Conservation (phyloP, 352 stramenopile species). For the Pythium aphanidermatum region DNA sequence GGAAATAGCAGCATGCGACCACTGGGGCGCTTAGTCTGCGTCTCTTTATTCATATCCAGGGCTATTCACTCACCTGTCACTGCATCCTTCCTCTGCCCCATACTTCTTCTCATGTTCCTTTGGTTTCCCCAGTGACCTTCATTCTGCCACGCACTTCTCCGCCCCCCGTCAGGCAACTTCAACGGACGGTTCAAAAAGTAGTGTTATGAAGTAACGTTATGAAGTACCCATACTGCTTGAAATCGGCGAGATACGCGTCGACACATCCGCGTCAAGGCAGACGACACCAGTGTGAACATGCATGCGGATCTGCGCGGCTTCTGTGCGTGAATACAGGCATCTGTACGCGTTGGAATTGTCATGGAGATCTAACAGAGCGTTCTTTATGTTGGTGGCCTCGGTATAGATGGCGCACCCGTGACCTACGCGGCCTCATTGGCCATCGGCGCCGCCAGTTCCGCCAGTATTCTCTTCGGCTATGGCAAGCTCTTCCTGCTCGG, state of each 20-base stretch:
- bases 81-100: no score
- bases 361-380: background rate
- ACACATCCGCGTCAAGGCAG: background rate
- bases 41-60: no score
- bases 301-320: conserved; percentile 75
- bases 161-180: no score
- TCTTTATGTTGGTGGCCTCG: background rate
- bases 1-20: no score
- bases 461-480: conserved; percentile 57
- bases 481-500: conserved; percentile 41
- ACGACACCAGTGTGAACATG: conserved; percentile 27
- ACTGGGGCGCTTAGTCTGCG: no score
- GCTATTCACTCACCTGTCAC: no score
- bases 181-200: no score
- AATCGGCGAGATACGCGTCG: conserved; percentile 10
- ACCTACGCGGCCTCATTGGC: conserved; percentile 72
- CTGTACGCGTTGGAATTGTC: background rate
- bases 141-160: no score
- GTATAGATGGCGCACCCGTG: conserved; percentile 65
- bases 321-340: conserved; percentile 50
- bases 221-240: background rate
- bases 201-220: conserved; percentile 13
- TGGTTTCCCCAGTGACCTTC: no score
- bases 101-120: no score
- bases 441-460: conserved; percentile 57